Base-by-base conservation (phyloP, 2,329 filamentous ascomycete genomes). In the Cylindrodendrum hubeiense region DNA sequence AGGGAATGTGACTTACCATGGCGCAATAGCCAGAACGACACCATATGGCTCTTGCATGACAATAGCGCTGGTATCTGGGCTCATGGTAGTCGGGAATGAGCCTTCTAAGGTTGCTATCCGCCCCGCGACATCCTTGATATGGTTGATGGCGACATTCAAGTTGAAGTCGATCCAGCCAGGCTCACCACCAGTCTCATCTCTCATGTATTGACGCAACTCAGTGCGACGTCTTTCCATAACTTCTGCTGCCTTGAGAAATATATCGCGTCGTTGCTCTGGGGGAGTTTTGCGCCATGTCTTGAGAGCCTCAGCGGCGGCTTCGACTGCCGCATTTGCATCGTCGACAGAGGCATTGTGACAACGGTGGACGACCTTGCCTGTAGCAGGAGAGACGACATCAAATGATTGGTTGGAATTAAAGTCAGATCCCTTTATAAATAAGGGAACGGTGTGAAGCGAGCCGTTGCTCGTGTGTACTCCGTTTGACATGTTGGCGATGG, bases 11-110 rank as follows among this genome's bases (percentile, higher is more conserved):
- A 70, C 81, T 71, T 83, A 94, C 93, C 94, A 97, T 10, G 94
- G 93, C 3, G 91, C 92, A 77, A 97, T 94, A 3, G 89, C 90
- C 30, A 97, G 81, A 17, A 95, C 85, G 8, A 96, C 93, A 2
- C 94, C 94, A 71, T 89, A 94, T 0, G 94, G 93, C 79, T 95
- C 92, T 75, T 90, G 91, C 68, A 90, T 79, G 4, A 97, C 81
- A 69, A 96, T 82, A 0, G 90, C 92, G 22, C 66, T 83, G 26
- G 74, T 71, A 30, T 70, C 66, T 3, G 78, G 71, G 33, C 79
- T 75, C 33, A 63, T 65, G 3, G 76, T 71, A 9, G 71, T 50
- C 10, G 83, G 79, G 28, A 83, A 78, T 7, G 74, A 76, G 6
- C 81, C 83, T 60, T 77, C 72, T 10, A 84, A 53, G 12, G 77